Evolutionary conservation across 176 grass and related monocot genomes (phyloP).

Genomic region (Eragrostis curvula): DNA sequence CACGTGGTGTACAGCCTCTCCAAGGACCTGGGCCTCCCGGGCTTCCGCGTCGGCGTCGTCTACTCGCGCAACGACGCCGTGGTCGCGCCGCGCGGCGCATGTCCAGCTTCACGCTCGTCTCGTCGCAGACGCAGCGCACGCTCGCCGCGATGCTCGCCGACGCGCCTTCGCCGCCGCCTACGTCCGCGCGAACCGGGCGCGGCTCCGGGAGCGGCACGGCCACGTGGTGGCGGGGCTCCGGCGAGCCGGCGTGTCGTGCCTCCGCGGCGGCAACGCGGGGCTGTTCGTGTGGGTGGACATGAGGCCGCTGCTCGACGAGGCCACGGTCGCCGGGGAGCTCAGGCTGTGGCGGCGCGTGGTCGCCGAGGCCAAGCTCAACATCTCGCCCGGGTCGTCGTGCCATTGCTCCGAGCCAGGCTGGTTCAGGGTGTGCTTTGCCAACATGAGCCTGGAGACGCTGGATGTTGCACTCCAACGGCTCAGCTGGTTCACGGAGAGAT

Average conservation of each 20-base stretch:
- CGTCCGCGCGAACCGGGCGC: conserved; percentile 40
- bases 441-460: conserved; percentile 56
- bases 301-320: conserved; percentile 43
- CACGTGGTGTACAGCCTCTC: conserved; percentile 73
- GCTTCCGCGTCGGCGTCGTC: conserved; percentile 52
- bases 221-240: conserved; percentile 35
- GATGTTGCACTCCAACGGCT: conserved; percentile 50
- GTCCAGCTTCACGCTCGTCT: conserved; percentile 71
- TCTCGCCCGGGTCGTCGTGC: conserved; percentile 58
- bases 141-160: conserved; percentile 54
- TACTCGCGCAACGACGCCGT: conserved; percentile 61
- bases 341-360: conserved; percentile 53
- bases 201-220: conserved; percentile 48
- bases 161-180: conserved; percentile 49
- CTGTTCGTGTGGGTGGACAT: conserved; percentile 68
- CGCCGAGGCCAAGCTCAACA: conserved; percentile 52
- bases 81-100: conserved; percentile 55
- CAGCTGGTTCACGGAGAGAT: conserved; percentile 41
- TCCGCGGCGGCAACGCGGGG: conserved; percentile 53
- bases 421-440: conserved; percentile 72
- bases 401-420: conserved; percentile 62
- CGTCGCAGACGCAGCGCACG: conserved; percentile 63
- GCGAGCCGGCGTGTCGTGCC: conserved; percentile 44
- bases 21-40: conserved; percentile 61
- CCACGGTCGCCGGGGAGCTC: conserved; percentile 46